Conservation (phyloP, 2,329 filamentous ascomycete species). For the Botryotinia globosa region DNA sequence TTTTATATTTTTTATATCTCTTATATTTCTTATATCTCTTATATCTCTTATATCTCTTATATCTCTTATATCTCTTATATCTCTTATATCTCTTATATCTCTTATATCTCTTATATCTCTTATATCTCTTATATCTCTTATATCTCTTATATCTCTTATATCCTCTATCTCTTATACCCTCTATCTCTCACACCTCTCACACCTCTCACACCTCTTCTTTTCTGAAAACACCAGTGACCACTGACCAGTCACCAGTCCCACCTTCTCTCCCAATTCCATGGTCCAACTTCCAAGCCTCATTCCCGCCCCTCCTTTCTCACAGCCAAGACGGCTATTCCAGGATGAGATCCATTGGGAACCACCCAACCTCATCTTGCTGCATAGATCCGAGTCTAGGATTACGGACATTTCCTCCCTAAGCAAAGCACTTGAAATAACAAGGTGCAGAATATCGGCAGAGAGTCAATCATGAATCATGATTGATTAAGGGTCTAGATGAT, state of each 20-base stretch:
- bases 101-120: too few relatives aligned
- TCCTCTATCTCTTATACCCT: too few relatives aligned
- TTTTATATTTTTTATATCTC: too few relatives aligned
- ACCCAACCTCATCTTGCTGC: background rate
- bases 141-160: too few relatives aligned
- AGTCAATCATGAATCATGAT: background rate
- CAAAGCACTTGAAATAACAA: background rate
- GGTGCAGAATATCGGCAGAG: background rate
- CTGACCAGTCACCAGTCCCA: too few relatives aligned
- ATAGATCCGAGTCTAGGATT: conserved; percentile 9
- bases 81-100: too few relatives aligned
- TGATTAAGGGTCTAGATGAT: background rate
- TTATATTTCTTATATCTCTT: too few relatives aligned
- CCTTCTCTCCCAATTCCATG: background rate
- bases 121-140: too few relatives aligned
- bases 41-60: too few relatives aligned
- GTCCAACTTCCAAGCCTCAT: background rate
- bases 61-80: too few relatives aligned
- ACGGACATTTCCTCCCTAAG: background rate
- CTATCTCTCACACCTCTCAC: too few relatives aligned
- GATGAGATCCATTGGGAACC: background rate
- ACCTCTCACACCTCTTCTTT: background rate
- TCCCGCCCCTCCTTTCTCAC: background rate
- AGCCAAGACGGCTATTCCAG: background rate
- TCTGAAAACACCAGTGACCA: background rate